These are phyloP conservation scores for Xanthoceras sorbifolium DNA, from an alignment of 345 rosid species.

Conservation along the genomic window DNA sequence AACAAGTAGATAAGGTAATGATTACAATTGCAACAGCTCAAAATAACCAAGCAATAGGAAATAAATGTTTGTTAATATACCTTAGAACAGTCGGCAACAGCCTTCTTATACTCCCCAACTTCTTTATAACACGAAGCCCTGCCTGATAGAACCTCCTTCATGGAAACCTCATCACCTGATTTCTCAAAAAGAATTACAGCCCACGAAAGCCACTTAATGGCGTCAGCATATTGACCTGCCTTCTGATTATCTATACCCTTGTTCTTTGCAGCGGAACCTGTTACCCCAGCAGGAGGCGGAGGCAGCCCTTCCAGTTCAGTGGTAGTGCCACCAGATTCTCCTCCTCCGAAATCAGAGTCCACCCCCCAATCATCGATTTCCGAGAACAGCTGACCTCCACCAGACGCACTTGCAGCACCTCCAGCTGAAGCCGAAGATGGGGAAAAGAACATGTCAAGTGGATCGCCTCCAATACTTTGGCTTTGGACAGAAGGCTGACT, in stretches of 20 bases:
- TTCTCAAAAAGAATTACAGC: constrained; percentile 85
- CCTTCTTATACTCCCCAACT: constrained; percentile 99
- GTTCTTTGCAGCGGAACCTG: constrained; percentile 73
- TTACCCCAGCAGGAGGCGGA: constrained; percentile 87
- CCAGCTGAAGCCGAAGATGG: constrained; percentile 45
- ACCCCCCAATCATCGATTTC: constrained; percentile 85
- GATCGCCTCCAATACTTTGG: constrained; percentile 51
- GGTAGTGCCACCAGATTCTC: constrained; percentile 54
- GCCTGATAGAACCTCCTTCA: constrained; percentile 66
- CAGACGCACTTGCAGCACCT: constrained; percentile 37
- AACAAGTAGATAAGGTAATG: background rate
- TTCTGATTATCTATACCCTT: constrained; percentile 88
- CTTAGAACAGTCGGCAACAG: constrained; percentile 94
- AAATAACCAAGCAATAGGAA: constrained; percentile 7
- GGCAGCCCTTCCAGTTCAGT: constrained; percentile 98
- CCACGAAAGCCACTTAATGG: constrained; percentile 99
- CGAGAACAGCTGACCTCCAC: constrained; percentile 49
- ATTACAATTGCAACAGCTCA: background rate
- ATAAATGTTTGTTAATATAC: constrained; percentile 35
- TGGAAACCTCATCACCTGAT: constrained; percentile 54
- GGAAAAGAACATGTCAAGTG: constrained; percentile 60
- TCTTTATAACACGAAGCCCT: constrained; percentile 99
- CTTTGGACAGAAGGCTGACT: constrained; percentile 44
- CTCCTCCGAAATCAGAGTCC: constrained; percentile 69
- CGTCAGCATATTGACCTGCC: constrained; percentile 95